phyloP scores from a whole-genome alignment of 2,329 filamentous ascomycete genomes.

The Stagonosporopsis vannaccii region DNA sequence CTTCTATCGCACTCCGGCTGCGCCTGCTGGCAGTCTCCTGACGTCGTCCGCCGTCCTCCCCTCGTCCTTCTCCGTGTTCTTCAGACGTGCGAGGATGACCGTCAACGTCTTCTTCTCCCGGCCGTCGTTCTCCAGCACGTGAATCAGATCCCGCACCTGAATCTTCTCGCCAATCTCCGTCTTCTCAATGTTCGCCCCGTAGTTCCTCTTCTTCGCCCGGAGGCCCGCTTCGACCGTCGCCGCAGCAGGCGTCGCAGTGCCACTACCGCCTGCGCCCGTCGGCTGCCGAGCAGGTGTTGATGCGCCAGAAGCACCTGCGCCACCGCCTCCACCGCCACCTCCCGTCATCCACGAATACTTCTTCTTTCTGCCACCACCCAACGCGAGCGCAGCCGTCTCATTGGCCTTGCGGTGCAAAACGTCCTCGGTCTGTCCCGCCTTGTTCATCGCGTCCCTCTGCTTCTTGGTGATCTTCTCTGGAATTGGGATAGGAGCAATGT shows the following conservation, averaged over 20 bases:
- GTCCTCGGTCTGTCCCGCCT: constrained; percentile 76
- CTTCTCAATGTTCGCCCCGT: constrained; percentile 81
- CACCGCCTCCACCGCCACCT: constrained; percentile 41
- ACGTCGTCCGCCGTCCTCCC: constrained; percentile 20
- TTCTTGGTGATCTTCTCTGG: constrained; percentile 77
- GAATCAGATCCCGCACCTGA: constrained; percentile 83
- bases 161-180: constrained; percentile 78
- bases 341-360: constrained; percentile 79
- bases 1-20: constrained; percentile 14
- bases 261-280: constrained; percentile 32
- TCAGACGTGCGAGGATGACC: constrained; percentile 40
- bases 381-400: constrained; percentile 80
- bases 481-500: constrained; percentile 32
- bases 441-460: constrained; percentile 79
- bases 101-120: constrained; percentile 64
- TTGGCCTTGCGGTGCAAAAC: constrained; percentile 84
- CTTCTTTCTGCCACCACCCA: constrained; percentile 68
- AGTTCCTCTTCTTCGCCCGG: constrained; percentile 66
- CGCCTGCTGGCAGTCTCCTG: constrained; percentile 16
- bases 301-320: constrained; percentile 44
- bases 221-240: constrained; percentile 50
- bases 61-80: constrained; percentile 40
- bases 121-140: constrained; percentile 80
- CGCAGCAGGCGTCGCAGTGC: constrained; percentile 34
- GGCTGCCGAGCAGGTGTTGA: constrained; percentile 43